Conservation (phyloP, 768 basidiomycete genomes). For the Serpula lacrymans region DNA sequence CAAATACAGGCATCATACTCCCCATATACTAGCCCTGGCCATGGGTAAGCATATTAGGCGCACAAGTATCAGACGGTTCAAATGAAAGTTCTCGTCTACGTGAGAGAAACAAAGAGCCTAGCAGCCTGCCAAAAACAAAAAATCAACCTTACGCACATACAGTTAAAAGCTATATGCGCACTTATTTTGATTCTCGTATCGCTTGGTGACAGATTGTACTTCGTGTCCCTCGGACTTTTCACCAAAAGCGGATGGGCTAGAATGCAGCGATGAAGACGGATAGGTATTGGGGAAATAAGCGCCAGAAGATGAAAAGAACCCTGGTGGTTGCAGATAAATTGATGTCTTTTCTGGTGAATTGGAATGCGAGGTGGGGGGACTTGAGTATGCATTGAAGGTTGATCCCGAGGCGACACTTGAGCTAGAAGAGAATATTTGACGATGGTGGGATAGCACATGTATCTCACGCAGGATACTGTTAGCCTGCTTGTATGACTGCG, state of each 20-base stretch:
- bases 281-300: too few species aligned
- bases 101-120: slow-evolving; percentile 64
- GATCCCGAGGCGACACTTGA: too few species aligned
- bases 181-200: slow-evolving; percentile 68
- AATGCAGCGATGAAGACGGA: too few species aligned
- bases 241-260: too few species aligned
- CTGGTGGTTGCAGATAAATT: too few species aligned
- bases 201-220: slow-evolving; percentile 46
- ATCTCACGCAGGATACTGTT: slow-evolving; percentile 70
- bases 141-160: slow-evolving; percentile 9
- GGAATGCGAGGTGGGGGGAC: neutral
- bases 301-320: too few species aligned
- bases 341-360: too few species aligned
- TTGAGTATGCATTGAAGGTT: too few species aligned
- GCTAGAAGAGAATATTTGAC: slow-evolving; percentile 42
- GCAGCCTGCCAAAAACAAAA: slow-evolving; percentile 37
- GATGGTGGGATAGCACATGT: slow-evolving; percentile 65
- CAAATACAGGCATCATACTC: too few species aligned
- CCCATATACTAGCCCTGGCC: too few species aligned
- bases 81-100: slow-evolving; percentile 38
- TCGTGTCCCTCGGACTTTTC: slow-evolving; percentile 35
- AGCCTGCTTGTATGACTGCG: slow-evolving; percentile 51
- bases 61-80: too few species aligned
- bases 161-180: slow-evolving; percentile 23
- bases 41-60: too few species aligned